Conservation (phyloP, 2,329 filamentous ascomycete species). For the Calcarisporium arbuscula region DNA sequence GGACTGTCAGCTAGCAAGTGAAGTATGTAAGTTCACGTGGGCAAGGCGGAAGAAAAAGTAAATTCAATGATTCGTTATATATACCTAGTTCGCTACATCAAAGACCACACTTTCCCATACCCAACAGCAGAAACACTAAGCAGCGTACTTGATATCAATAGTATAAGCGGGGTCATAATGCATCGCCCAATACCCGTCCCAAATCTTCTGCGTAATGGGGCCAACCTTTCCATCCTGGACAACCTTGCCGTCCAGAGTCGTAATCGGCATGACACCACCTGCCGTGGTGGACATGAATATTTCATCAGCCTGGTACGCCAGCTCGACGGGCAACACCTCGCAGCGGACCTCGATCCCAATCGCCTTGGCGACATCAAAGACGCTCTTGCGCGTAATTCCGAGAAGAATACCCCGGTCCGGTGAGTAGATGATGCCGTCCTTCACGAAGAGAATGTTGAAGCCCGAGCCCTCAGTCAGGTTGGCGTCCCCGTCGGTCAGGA, state of each 20-base stretch:
- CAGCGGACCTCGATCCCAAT: slow-evolving; percentile 27
- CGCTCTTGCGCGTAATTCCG: slow-evolving; percentile 42
- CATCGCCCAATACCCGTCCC: slow-evolving; percentile 45
- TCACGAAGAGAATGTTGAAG: slow-evolving; percentile 41
- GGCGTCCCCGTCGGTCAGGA: slow-evolving; percentile 42
- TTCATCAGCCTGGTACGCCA: slow-evolving; percentile 38
- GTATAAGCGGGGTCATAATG: slow-evolving; percentile 33
- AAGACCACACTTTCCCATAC: no score
- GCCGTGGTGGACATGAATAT: slow-evolving; percentile 48
- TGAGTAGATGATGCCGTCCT: slow-evolving; percentile 37
- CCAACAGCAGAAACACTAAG: no score
- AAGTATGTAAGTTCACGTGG: no score
- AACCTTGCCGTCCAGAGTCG: slow-evolving; percentile 34
- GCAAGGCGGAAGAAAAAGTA: no score
- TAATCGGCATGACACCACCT: slow-evolving; percentile 47
- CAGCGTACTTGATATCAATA: slow-evolving; percentile 27
- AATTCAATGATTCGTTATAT: no score
- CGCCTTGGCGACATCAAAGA: slow-evolving; percentile 33
- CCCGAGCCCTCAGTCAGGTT: slow-evolving; percentile 45
- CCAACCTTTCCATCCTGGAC: slow-evolving; percentile 35
- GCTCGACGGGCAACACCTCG: slow-evolving; percentile 34
- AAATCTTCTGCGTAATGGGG: slow-evolving; percentile 40
- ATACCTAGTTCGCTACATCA: no score
- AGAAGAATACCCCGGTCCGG: slow-evolving; percentile 40
- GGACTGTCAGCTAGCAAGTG: no score